Conservation (phyloP, 305 asterid species). For the Solanum hybrid region DNA sequence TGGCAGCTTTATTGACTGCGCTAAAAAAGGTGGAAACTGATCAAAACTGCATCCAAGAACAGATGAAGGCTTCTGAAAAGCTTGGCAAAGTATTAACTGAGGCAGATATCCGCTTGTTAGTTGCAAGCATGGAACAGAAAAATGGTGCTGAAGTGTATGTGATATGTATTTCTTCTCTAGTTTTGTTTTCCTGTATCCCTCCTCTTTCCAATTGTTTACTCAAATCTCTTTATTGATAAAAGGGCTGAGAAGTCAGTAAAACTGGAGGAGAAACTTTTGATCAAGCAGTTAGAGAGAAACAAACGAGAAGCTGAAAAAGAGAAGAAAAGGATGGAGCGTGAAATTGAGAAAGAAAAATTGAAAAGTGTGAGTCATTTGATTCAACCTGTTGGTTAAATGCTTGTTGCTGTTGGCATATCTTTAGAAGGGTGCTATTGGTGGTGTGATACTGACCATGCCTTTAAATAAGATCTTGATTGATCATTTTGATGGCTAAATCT, state of each 20-base stretch:
- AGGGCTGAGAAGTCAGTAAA: conserved; percentile 75
- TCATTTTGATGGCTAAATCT: background rate
- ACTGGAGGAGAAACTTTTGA: conserved; percentile 38
- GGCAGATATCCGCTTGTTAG: conserved; percentile 54
- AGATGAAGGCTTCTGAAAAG: conserved; percentile 63
- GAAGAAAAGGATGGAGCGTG: conserved; percentile 57
- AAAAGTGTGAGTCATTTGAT: conserved; percentile 40
- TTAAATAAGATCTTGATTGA: background rate
- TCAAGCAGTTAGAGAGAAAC: conserved; percentile 74
- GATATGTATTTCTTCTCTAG: background rate
- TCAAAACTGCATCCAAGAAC: conserved; percentile 35
- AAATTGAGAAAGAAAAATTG: conserved; percentile 61
- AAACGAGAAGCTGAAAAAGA: conserved; percentile 69
- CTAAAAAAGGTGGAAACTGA: conserved; percentile 39
- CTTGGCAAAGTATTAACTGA: conserved; percentile 53
- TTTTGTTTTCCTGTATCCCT: conserved; percentile 2
- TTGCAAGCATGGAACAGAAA: conserved; percentile 39
- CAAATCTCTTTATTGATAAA: conserved; percentile 18
- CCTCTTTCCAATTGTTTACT: conserved; percentile 15
- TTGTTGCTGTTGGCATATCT: background rate
- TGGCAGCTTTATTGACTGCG: conserved; percentile 53
- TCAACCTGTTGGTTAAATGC: background rate
- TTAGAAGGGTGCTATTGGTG: background rate
- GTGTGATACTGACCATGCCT: background rate
- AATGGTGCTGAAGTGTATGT: conserved; percentile 58